Evolutionary conservation across 2,329 filamentous ascomycete genomes (phyloP), one percentile per base, ranked within the genome.

Genomic region (Penicillium hesseltinei): DNA sequence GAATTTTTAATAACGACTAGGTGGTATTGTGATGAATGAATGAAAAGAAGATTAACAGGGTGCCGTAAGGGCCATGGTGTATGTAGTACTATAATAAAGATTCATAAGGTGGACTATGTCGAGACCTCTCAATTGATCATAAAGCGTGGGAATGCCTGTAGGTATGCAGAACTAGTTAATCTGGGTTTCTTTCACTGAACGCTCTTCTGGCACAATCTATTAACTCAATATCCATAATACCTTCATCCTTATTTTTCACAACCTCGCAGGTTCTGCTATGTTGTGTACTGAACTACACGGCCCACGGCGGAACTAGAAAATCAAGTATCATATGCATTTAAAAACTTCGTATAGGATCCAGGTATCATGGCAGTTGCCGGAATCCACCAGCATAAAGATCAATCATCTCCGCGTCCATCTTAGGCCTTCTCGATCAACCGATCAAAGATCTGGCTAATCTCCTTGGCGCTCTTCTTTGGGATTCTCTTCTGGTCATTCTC

Each of bases 401-500:
- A 43, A 36, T 31, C 21, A 19, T 13, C n/a, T 8, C 36, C 3
- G 15, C 17, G 7, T 40, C 17, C 17, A 49, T 31, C 36, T 62
- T 71, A 80, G 61, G 74, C 80, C 77, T 87, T 88, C 78, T 84
- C 82, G 63, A 92, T 87, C 67, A 90, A 80, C 64, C 81, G 81
- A 40, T 87, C 84, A 72, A 94, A 93, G 60, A 92, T 81, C 57
- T 84, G 80, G 63, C 85, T 84, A 67, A 95, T 82, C 69, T 83
- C 82, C 74, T 81, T 83, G 21, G 89, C 91, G 73, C 90, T 94
- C 83, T 92, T 91, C 83, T 96, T 96, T 39, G 91, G 87, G 65
- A 87, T 83, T 51, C 91, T 81, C 79, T 88, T 90, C 81, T 95
- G 91, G 25, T 85, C 87, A 64, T 90, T 84, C 66, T 84, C 69